These are phyloP conservation scores for Solanum hybrid DNA, from an alignment of 305 asterid genomes.

Conservation along the genomic window DNA sequence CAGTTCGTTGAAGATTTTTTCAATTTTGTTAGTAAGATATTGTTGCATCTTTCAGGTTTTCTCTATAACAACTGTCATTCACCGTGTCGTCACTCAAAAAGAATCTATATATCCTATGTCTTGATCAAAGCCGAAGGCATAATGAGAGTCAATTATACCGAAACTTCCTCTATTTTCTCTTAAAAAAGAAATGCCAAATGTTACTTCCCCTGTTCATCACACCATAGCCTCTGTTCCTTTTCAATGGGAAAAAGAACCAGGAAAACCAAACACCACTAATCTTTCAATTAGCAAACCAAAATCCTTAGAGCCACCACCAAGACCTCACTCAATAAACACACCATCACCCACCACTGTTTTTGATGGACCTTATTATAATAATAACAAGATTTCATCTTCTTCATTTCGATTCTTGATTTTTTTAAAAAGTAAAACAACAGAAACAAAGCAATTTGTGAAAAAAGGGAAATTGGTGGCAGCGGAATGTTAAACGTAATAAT, in stretches of 20 bases:
- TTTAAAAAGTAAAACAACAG: neutral
- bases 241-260: conserved; percentile 39
- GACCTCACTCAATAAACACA: conserved; percentile 6
- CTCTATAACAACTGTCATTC: neutral
- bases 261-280: conserved; percentile 27
- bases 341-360: conserved; percentile 58
- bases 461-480: conserved; percentile 23
- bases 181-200: conserved; percentile 17
- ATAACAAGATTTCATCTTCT: conserved; percentile 23
- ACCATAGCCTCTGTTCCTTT: conserved; percentile 30
- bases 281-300: conserved; percentile 6
- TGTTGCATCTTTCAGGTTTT: neutral
- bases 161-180: conserved; percentile 25
- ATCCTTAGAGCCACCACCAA: conserved; percentile 31
- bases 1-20: too few relatives aligned
- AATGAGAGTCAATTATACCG: neutral
- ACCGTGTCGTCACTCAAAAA: neutral
- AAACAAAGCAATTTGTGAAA: neutral
- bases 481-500: conserved; percentile 10
- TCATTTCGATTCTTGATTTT: conserved; percentile 34
- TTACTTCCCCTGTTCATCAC: conserved; percentile 10
- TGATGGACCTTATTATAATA: conserved; percentile 44
- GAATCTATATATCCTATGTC: neutral
- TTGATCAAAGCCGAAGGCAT: neutral
- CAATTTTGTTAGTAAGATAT: neutral